These are phyloP conservation scores for Chenopodium album DNA, from an alignment of 148 eudicot species.

Conservation along the genomic window DNA sequence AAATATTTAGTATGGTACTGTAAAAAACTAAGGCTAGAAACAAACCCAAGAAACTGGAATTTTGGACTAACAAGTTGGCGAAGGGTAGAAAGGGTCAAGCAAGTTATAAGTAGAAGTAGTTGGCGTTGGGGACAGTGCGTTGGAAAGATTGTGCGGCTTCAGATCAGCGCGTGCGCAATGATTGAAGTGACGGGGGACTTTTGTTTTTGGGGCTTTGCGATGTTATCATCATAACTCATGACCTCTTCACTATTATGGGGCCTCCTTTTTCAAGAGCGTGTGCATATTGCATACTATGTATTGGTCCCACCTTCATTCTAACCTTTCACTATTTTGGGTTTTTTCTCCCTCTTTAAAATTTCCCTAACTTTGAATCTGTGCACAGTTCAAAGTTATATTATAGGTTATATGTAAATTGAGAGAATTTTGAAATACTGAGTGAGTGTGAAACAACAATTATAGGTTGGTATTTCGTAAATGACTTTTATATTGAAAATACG, in stretches of 20 bases:
- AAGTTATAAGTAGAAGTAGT: not conserved
- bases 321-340: not conserved
- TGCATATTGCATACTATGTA: not conserved
- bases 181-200: constrained; percentile 19
- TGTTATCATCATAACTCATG: constrained; percentile 16
- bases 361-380: not conserved
- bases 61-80: not conserved
- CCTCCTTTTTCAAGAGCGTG: not conserved
- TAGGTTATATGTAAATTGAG: too few species aligned
- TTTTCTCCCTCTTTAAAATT: too few species aligned
- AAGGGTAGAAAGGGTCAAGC: not conserved
- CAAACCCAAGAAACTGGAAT: not conserved
- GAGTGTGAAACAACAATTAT: too few species aligned
- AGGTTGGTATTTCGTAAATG: too few species aligned
- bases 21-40: not conserved
- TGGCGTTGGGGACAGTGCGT: constrained; percentile 16
- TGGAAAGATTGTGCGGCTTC: constrained; percentile 29
- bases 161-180: constrained; percentile 32
- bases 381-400: too few species aligned
- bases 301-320: not conserved
- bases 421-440: too few species aligned
- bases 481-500: too few species aligned
- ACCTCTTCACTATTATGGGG: not conserved
- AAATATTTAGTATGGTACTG: not conserved
- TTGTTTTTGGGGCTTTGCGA: constrained; percentile 14